A percentile compares a stretch with the other conserved stretches of the same genome.
phyloP scores from a whole-genome alignment of 2,329 filamentous ascomycete genomes.

The Talaromyces sp. region DNA sequence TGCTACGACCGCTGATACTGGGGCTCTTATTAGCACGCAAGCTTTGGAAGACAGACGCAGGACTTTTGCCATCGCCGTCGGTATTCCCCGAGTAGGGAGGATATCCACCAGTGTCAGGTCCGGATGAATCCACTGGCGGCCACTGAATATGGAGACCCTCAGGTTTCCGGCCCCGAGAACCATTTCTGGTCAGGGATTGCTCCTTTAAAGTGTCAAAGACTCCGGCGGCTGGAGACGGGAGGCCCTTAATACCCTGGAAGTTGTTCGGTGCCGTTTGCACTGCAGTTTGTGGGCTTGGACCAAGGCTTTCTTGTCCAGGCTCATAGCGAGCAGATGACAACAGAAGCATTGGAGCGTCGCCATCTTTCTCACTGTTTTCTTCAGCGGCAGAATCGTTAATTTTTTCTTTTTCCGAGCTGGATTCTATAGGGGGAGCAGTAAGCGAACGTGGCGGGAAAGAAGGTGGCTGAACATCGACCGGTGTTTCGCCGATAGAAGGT shows the following conservation, averaged over 20 bases:
- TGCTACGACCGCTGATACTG: conserved; percentile 58
- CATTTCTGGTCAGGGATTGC: conserved; percentile 48
- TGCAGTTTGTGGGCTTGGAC: conserved; percentile 54
- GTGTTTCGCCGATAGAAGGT: conserved; percentile 71
- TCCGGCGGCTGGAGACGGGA: conserved; percentile 65
- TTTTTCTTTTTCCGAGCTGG: conserved; percentile 45
- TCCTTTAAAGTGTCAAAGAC: conserved; percentile 60
- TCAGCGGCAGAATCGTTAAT: conserved; percentile 15
- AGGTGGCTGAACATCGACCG: conserved; percentile 46
- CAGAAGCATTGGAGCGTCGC: conserved; percentile 27
- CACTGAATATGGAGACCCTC: conserved; percentile 64
- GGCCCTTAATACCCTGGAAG: conserved; percentile 50
- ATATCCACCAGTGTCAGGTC: conserved; percentile 43
- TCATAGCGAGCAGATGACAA: conserved; percentile 43
- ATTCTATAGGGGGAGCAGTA: conserved; percentile 41
- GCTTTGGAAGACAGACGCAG: conserved; percentile 38
- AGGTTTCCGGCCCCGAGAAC: conserved; percentile 74
- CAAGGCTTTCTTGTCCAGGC: conserved; percentile 32
- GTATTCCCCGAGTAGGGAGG: conserved; percentile 53
- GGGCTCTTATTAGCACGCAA: conserved; percentile 51
- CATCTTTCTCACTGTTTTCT: conserved; percentile 20
- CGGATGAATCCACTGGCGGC: conserved; percentile 46
- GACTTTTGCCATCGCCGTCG: conserved; percentile 43
- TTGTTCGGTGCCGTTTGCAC: conserved; percentile 63
- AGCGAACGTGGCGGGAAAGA: conserved; percentile 36